Evolutionary conservation across 345 rosid genomes (phyloP).

Genomic region (Populus nigra): DNA sequence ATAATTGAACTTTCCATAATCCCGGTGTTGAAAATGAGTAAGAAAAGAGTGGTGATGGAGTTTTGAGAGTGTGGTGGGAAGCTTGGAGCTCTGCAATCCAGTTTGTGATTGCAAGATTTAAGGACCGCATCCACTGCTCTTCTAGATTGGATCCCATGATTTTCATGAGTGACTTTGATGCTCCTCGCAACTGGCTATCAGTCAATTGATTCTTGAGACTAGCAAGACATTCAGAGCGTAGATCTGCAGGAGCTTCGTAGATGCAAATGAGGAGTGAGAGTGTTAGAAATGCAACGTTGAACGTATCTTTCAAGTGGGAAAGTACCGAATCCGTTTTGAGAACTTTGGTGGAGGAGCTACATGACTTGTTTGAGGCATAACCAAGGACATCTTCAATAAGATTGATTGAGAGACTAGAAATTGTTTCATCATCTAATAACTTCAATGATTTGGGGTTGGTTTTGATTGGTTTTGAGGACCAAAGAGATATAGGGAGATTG

Average conservation of each 20-base stretch:
- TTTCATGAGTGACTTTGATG: constrained; percentile 62
- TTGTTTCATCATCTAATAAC: constrained; percentile 34
- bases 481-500: constrained; percentile 52
- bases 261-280: constrained; percentile 60
- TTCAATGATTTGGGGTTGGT: constrained; percentile 36
- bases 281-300: constrained; percentile 65
- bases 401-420: constrained; percentile 45
- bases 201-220: constrained; percentile 52
- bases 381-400: constrained; percentile 57
- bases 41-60: constrained; percentile 76
- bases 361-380: constrained; percentile 41
- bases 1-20: constrained; percentile 79
- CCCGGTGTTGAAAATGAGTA: constrained; percentile 60
- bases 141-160: constrained; percentile 72
- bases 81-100: constrained; percentile 63
- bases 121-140: constrained; percentile 83
- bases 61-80: constrained; percentile 24
- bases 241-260: constrained; percentile 72
- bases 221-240: constrained; percentile 52
- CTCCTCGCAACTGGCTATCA: constrained; percentile 40
- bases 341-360: constrained; percentile 33
- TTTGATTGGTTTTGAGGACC: constrained; percentile 58
- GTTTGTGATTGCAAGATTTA: constrained; percentile 78
- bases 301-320: constrained; percentile 47
- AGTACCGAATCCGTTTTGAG: constrained; percentile 35